Base-by-base conservation (phyloP, 441 rosid genomes). In the Gossypium lobatum region DNA sequence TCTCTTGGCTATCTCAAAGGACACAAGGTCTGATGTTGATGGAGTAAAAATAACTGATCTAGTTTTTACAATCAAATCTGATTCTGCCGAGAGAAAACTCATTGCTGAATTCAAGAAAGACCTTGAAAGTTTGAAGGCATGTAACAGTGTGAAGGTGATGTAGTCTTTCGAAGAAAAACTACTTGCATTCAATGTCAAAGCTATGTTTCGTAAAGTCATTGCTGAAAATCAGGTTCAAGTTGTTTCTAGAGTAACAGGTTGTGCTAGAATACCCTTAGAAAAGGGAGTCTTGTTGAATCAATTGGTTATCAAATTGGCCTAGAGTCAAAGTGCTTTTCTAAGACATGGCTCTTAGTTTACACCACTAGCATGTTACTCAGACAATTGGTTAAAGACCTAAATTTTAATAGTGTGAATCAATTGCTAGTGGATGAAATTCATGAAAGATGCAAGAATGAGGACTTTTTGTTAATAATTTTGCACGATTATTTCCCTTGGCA, bases 361-460 rank as follows among this genome's bases (percentile, higher is more conserved):
- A 95, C 98, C 39, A 91, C 97, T 73, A 97, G 97, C 55, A 93
- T 95, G 55, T 81, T 95, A 76, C 97, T 95, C 20, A 73, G 96
- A 61, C 89, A 83, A 79, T 78, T 95, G 95, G 97, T 90, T 82
- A 88, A 86, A 76, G 97, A 95, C 83, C 96, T 93, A 7, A 75
- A 88, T 75, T 79, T 95, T 81, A 88, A 84, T 59, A 89, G 88
- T 70, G 85, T 91, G 74, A 95, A 91, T 85, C 96, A 95, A 86
- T 85, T 95, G 86, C 84, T 91, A 54, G 97, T 95, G 78, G 98
- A 95, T 84, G 98, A 95, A 82, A 95, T 92, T 80, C 98, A 92
- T 75, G 98, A 94, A 81, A 86, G 98, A 82, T 97, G 98, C 81
- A 89, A 92, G 89, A 88, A 95, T 78, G 98, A 95, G 75, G 97